phyloP scores from a whole-genome alignment of 1,284 basidiomycete genomes.

The Porodaedalea pini region DNA sequence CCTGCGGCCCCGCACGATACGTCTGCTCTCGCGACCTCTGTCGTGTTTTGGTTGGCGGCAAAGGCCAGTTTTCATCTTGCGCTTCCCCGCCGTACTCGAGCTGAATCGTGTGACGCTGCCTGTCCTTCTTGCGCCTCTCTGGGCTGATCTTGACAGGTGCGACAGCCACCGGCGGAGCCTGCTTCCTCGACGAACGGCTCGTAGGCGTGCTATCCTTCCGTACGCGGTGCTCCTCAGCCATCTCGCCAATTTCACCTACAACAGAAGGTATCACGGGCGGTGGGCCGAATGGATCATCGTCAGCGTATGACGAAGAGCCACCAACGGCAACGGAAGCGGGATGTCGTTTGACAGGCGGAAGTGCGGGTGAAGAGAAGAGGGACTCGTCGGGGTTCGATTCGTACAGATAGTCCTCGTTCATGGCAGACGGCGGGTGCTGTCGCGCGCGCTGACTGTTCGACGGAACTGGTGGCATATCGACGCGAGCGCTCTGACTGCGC shows the following conservation, averaged over 20 bases:
- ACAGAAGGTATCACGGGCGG: conserved; percentile 28
- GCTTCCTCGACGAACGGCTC: conserved; percentile 26
- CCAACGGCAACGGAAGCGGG: conserved; percentile 43
- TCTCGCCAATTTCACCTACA: conserved; percentile 5
- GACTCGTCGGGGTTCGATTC: conserved; percentile 47
- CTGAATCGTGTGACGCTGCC: conserved; percentile 83
- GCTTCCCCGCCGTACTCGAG: conserved; percentile 74
- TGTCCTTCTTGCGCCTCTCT: conserved; percentile 40
- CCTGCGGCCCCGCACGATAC: background rate
- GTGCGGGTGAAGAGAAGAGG: conserved; percentile 38
- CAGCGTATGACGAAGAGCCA: conserved; percentile 37
- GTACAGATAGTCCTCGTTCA: conserved; percentile 49
- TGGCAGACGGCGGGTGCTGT: conserved; percentile 31
- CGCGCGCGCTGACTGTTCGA: conserved; percentile 23
- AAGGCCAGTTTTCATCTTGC: conserved; percentile 25
- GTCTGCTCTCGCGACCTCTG: conserved; percentile 19
- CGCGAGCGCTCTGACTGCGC: conserved; percentile 43
- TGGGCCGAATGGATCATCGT: conserved; percentile 52
- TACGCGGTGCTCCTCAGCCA: conserved; percentile 7
- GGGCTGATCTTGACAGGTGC: conserved; percentile 29
- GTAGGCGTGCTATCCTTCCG: conserved; percentile 11
- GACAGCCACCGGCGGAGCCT: conserved; percentile 26
- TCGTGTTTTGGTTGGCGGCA: conserved; percentile 24
- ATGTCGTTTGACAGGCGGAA: conserved; percentile 31
- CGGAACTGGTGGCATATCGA: conserved; percentile 37